Evolutionary conservation across 768 basidiomycete genomes (phyloP), one percentile per base, ranked within the genome.

Genomic region (Amanita pseudoporphyria): DNA sequence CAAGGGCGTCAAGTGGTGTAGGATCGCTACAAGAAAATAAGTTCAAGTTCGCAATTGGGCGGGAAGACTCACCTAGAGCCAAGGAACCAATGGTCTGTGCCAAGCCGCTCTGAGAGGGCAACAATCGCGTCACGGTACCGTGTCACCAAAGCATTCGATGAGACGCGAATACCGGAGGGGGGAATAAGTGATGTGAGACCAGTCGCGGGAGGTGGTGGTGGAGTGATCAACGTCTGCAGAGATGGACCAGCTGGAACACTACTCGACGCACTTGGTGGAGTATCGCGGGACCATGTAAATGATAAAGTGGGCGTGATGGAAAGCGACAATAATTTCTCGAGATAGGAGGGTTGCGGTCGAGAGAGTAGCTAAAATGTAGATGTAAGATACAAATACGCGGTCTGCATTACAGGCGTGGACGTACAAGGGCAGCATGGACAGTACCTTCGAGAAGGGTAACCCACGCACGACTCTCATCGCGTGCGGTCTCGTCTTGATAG

Each of bases 401-500:
- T 37, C 50, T 12, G 28, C 26, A 28, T 28, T 46, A 47, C 41
- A 18, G 36, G 48, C 40, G 28, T 22, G 53, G 10, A 67, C 77
- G 47, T 54, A 88, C 81, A 65, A 92, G 62, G 10, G 85, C 83
- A 54, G 84, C 82, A 61, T 89, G 88, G 6, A 92, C 77, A 40
- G 74, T 68, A 31, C 81, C 81, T 62, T 92, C 86, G 35, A 92
- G 75, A 28, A 92, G 71, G 2, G 85, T 69, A 21, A 88, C 76
- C 89, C 89, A 92, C 1, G 89, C 88, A 37, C 79, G 74, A 56
- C 85, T 85, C 62, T 92, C 88, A 56, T 87, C 81, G 43, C 74
- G 70, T 19, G 82, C 69, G 16, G 66, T 63, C 41, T 73, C 68
- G 54, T 84, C 73, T 31, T 62, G 71, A 60, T 87, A 90, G 9